Evolutionary conservation across 495 filamentous ascomycete genomes (phyloP).

Genomic region (Xanthoparmelia taractica): DNA sequence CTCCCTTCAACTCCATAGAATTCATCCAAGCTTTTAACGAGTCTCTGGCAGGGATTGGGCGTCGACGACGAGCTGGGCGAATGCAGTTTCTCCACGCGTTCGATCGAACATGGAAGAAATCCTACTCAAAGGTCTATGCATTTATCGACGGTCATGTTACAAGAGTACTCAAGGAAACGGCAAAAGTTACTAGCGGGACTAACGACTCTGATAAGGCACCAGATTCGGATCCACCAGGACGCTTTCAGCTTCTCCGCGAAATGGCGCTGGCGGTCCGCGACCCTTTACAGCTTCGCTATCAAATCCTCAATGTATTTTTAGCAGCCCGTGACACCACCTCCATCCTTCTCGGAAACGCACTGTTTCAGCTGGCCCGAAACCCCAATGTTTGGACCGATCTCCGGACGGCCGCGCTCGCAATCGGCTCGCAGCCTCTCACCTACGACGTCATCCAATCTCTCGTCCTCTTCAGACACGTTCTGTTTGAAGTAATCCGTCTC

Average conservation of each 20-base stretch:
- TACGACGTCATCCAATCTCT: not conserved
- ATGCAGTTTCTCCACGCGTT: conserved; percentile 37
- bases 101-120: conserved; percentile 10
- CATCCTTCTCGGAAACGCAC: not conserved
- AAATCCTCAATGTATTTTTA: not conserved
- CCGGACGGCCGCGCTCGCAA: not conserved
- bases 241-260: not conserved
- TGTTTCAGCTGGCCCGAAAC: not conserved
- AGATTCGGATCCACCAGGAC: not conserved
- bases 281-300: not conserved
- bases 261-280: not conserved
- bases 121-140: not conserved
- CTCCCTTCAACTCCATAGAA: not conserved
- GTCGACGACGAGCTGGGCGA: conserved; percentile 10
- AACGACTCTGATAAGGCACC: no score
- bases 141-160: not conserved
- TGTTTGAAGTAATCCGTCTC: conserved; percentile 37
- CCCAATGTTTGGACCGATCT: not conserved
- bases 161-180: not conserved
- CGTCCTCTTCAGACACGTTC: not conserved
- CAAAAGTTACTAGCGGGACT: not conserved
- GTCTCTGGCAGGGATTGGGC: not conserved
- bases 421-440: not conserved
- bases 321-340: not conserved
- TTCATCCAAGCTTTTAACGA: conserved; percentile 2